Base-by-base conservation (phyloP, 192 early-diverging fungal species). In the Backusella parvicylindrica region DNA sequence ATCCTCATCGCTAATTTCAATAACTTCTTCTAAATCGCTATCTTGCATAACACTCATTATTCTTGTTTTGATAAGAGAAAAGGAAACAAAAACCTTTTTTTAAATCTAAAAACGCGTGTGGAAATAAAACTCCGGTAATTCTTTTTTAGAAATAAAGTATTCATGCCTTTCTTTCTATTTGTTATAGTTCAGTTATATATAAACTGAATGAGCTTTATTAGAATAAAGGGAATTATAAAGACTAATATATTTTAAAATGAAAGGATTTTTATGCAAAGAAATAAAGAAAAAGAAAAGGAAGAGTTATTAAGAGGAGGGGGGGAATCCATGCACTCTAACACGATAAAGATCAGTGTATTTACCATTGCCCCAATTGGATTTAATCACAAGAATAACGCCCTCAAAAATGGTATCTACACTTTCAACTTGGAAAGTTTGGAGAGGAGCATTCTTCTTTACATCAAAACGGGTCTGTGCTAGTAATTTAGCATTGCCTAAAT, bases 261-360 rank as follows among this genome's bases (percentile, higher is more conserved):
- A 11, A 43, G 41, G 15, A 11, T 50, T 50, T 23, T 56, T 56
- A 56, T 56, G 21, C 53, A 56, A 23, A 53, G 11, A 53, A n/a
- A 2, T 11, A 53, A 23, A 12, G 21, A 53, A 23, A 53, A 53
- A 11, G 8, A 23, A 21, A 53, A n/a, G 5, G 26, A 56, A 11
- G 9, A 28, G 53, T 12, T 12, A 56, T 21, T 3, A 26, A 56
- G 53, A 56, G 9, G 23, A 28, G 11, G 23, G 4, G 26, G 80
- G 77, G 15, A 37, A 31, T 16, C 87, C 92, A 73, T 94, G 93
- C 31, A 91, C 88, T 30, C 92, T 88, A 60, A 94, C 85, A 53
- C 93, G 88, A 78, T 94, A 94, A 33, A 94, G 35, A 64, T 91
- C 93, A 9, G 93, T 94, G 74, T 91, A 89, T 12, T 86, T 80